Evolutionary conservation across 495 filamentous ascomycete species (phyloP).

Genomic region (Xylaria cubensis): DNA sequence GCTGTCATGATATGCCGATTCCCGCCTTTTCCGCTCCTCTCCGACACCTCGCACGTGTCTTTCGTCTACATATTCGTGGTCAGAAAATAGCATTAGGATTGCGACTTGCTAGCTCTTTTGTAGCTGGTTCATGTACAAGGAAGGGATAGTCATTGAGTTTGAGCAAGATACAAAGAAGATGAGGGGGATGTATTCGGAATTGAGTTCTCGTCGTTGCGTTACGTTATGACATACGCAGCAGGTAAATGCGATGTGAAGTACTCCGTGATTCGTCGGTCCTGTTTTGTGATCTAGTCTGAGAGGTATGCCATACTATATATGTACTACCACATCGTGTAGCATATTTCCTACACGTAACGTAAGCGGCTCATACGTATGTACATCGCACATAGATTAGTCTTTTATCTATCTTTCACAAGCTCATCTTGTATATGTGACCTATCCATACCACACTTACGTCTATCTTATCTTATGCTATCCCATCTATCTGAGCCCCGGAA

Average conservation of each 20-base stretch:
- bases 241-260: neutral
- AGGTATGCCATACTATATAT: neutral
- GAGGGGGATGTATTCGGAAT: neutral
- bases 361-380: neutral
- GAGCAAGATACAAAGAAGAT: neutral
- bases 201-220: conserved; percentile 1
- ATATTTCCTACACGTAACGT: neutral
- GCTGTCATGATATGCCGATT: neutral
- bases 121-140: neutral
- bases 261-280: neutral
- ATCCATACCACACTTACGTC: too few species aligned
- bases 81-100: neutral
- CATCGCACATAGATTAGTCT: neutral
- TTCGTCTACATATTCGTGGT: neutral
- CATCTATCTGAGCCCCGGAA: neutral
- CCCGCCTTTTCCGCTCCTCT: neutral
- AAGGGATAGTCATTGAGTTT: neutral
- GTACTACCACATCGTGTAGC: neutral
- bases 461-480: too few species aligned
- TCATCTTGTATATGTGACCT: too few species aligned
- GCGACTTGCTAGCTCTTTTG: neutral
- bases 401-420: too few species aligned
- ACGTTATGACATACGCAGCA: neutral
- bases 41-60: neutral
- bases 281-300: neutral